Evolutionary conservation across 495 filamentous ascomycete genomes (phyloP).

Genomic region (Trichoderma asperelloides): DNA sequence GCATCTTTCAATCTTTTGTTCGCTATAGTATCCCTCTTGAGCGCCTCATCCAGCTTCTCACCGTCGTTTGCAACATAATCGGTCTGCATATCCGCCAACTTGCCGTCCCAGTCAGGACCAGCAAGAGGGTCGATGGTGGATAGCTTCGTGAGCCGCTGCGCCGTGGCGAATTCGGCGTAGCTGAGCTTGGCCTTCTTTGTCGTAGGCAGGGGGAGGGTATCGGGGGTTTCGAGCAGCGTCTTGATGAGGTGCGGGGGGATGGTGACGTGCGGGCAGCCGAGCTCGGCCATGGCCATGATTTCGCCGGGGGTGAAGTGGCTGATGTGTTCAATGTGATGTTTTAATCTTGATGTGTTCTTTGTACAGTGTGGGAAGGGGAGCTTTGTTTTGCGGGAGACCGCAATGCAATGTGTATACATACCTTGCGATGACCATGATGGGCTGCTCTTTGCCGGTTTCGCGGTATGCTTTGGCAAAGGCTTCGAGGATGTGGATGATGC

Average conservation of each 20-base stretch:
- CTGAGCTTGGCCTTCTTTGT: not conserved
- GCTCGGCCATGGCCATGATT: slow-evolving; percentile 8
- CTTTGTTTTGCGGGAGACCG: not conserved
- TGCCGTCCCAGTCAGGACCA: not conserved
- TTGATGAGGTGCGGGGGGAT: not conserved
- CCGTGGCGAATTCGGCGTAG: not conserved
- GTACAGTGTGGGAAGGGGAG: not conserved
- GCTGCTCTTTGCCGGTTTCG: slow-evolving; percentile 1
- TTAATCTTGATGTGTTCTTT: not conserved
- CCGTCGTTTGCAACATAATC: slow-evolving; percentile 1
- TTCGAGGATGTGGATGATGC: slow-evolving; percentile 5
- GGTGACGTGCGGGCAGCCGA: slow-evolving; percentile 4
- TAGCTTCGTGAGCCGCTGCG: slow-evolving; percentile 1
- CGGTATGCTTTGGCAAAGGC: not conserved
- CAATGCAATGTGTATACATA: not conserved
- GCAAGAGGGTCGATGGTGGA: slow-evolving; percentile 2
- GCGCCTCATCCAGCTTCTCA: slow-evolving; percentile 1
- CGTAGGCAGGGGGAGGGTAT: not conserved
- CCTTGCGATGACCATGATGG: slow-evolving; percentile 2
- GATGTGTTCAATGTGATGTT: not conserved
- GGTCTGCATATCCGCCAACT: not conserved
- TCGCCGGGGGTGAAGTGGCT: not conserved
- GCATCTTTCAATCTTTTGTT: not conserved
- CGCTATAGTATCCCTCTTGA: not conserved
- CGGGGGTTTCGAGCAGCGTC: not conserved